Conservation (phyloP, 768 basidiomycete species). For the Tricholoma matsutake region DNA sequence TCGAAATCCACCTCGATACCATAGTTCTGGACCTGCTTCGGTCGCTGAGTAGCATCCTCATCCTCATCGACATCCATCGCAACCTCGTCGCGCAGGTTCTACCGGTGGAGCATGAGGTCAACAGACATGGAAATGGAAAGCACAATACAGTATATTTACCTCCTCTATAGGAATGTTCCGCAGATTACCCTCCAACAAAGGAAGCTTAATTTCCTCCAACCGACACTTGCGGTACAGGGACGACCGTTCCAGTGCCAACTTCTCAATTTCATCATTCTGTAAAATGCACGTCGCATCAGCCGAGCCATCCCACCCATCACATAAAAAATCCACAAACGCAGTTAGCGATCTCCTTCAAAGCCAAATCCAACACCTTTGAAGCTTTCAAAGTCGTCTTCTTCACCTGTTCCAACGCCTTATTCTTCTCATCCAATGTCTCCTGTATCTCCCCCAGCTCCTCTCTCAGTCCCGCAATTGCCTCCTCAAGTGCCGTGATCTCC, state of each 20-base stretch:
- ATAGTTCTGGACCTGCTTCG: conserved; percentile 71
- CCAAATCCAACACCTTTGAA: conserved; percentile 77
- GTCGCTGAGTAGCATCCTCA: conserved; percentile 74
- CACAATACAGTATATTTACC: conserved; percentile 39
- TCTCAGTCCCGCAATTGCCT: conserved; percentile 51
- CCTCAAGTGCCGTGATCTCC: conserved; percentile 59
- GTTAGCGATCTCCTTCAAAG: conserved; percentile 83
- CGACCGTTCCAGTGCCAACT: conserved; percentile 79
- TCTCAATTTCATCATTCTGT: conserved; percentile 81
- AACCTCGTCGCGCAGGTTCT: conserved; percentile 82
- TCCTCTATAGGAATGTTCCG: conserved; percentile 94
- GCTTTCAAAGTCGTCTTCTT: conserved; percentile 71
- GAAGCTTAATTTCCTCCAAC: conserved; percentile 87
- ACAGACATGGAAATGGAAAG: background rate
- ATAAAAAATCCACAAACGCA: conserved; percentile 47
- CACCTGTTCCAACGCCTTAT: conserved; percentile 68
- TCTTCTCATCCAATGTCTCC: conserved; percentile 69
- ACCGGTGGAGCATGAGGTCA: conserved; percentile 9
- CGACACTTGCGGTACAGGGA: conserved; percentile 88
- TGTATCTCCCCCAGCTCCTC: conserved; percentile 61
- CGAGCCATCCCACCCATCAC: background rate
- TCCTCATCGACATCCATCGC: conserved; percentile 93
- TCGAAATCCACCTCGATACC: conserved; percentile 90
- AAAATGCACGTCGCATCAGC: conserved; percentile 5
- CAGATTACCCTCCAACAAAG: conserved; percentile 70